Evolutionary conservation across 495 filamentous ascomycete genomes (phyloP), one percentile per base, ranked within the genome.

Genomic region (Trichoderma reesei): DNA sequence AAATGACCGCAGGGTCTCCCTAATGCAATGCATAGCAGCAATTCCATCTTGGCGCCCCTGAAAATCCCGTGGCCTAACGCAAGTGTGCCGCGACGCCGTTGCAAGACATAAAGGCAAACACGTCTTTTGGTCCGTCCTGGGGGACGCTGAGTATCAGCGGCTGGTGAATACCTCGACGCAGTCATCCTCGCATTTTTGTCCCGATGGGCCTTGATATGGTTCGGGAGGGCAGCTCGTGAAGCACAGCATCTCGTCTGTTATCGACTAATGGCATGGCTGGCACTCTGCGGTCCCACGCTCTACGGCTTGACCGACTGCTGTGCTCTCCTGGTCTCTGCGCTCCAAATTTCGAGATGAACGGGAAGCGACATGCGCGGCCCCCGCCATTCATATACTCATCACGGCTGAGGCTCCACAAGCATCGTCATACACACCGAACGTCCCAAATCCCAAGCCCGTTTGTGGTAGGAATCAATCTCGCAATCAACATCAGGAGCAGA

Each of bases 271-370:
- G n/a, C 44, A 16, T 56, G 31, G 51, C 7, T 56, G 51, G 10
- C 10, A 5, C 1, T 34, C 31, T 33, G 51, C 51, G 51, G 51
- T 56, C 31, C 51, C 51, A 13, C 31, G 26, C 3, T 56, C 51
- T 13, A 56, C 51, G 51, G 51, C 51, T 33, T 56, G 51, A 34
- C 51, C 51, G 51, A 56, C 51, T 56, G 51, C 13, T 34, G 51
- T 56, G 51, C 51, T 56, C 20, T 56, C 51, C 26, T 11, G 51
- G 51, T 31, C n/a, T 56, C 51, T 34, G 26, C 51, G 51, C 31
- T 34, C 1, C 20, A 56, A 34, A 56, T 11, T 56, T 46, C n/a
- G 51, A 9, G 51, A 56, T 56, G 51, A 34, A 31, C 51, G 51
- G 51, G 51, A 56, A 56, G 51, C 51, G 51, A 56, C 51, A 56